Evolutionary conservation across 371 early-diverging fungal species (phyloP), one percentile per base, ranked within the genome.

Genomic region (Basidiobolus meristosporus): DNA sequence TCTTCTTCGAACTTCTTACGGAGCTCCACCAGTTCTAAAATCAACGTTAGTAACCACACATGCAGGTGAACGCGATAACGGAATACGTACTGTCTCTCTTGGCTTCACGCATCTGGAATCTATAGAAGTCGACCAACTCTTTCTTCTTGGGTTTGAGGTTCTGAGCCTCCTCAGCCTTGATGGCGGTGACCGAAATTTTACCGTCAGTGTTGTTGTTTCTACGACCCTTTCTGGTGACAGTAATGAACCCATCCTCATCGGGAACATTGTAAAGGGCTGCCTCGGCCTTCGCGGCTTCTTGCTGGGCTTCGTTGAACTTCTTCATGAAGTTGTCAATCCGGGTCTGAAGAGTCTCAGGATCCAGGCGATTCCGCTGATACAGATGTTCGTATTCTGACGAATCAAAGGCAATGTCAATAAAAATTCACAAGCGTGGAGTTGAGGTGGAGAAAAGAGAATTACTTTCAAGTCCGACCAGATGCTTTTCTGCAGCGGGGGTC

Each of bases 231-330:
- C 78, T 66, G 1, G 78, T 71, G 12, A 93, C 95, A 1, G 74
- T 63, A 7, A 87, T 68, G 50, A 92, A 93, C 7, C 95, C 95
- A 56, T 93, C 95, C n/a, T 77, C 90, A 44, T 93, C 95, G 50
- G 87, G 82, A 48, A 73, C 61, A 48, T 87, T 86, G 52, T 58
- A 62, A 32, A 68, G 55, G 30, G 67, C 68, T 41, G 62, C 47
- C 33, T 65, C 57, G 38, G 60, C 65, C 49, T 68, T 62, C 49
- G 77, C 77, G 35, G 68, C 63, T 41, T 73, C 72, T 36, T 71
- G 70, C 52, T 88, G 82, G 41, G 75, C 65, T n/a, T 70, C 71
- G 17, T n/a, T n/a, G 36, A 16, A 36, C 9, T 12, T 9, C 10
- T 36, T 9, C 12, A 29, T 22, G n/a, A 39, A 19, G 26, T 21